These are phyloP conservation scores for Pichia insulana DNA, from an alignment of 805 yeast species.

Conservation along the genomic window DNA sequence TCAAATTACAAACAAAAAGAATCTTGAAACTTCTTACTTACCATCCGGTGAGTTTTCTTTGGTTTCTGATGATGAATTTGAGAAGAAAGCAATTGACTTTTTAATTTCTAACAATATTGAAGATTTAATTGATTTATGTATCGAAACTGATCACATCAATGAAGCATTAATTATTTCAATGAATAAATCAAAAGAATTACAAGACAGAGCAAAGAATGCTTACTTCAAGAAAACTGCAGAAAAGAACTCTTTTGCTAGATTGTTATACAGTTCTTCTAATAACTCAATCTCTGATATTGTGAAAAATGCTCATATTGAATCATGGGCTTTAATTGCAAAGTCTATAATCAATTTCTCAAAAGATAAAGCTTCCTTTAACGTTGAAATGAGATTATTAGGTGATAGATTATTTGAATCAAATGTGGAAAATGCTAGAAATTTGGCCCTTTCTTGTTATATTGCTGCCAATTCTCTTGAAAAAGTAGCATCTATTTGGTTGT, in stretches of 20 bases:
- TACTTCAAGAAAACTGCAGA: conserved; percentile 54
- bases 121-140: conserved; percentile 58
- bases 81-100: conserved; percentile 39
- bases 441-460: conserved; percentile 69
- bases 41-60: conserved; percentile 51
- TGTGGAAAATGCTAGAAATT: conserved; percentile 41
- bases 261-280: conserved; percentile 56
- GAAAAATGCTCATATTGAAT: conserved; percentile 58
- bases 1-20: conserved; percentile 20
- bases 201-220: conserved; percentile 59
- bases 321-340: conserved; percentile 80
- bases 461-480: conserved; percentile 77
- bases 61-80: conserved; percentile 26
- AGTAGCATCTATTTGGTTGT: conserved; percentile 74
- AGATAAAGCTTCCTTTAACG: conserved; percentile 40
- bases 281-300: conserved; percentile 59
- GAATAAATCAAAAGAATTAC: conserved; percentile 52
- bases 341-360: conserved; percentile 48
- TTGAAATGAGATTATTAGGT: conserved; percentile 60
- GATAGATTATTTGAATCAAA: conserved; percentile 54
- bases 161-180: conserved; percentile 83
- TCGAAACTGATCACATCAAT: conserved; percentile 50
- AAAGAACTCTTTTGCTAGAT: conserved; percentile 55
- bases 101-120: conserved; percentile 55
- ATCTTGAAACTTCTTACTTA: conserved; percentile 18